Percentiles rank a stretch among this genome's conserved stretches.
Evolutionary conservation across 2,329 filamentous ascomycete genomes (phyloP).

Genomic region (Ophiostoma novo-ulmi): DNA sequence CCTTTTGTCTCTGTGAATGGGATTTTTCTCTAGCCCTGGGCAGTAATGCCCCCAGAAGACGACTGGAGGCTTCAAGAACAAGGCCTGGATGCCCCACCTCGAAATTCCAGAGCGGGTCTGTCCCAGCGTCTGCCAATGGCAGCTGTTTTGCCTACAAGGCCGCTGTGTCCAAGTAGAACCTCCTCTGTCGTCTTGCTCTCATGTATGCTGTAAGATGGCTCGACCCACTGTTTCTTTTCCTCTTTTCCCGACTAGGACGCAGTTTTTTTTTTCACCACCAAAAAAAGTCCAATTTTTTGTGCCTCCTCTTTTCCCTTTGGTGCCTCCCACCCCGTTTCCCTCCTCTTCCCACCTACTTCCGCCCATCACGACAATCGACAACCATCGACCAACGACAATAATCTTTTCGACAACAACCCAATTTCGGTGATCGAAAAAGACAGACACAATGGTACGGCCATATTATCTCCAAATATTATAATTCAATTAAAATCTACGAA

Average conservation of each 20-base stretch:
- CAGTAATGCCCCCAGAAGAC: background rate
- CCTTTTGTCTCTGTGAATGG: conserved; percentile 30
- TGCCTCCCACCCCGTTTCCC: conserved; percentile 15
- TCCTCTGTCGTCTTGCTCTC: background rate
- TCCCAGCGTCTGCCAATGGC: background rate
- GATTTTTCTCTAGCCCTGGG: conserved; percentile 12
- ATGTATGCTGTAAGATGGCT: background rate
- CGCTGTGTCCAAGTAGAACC: background rate
- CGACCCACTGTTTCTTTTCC: background rate
- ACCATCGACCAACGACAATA: conserved; percentile 19
- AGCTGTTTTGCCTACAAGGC: background rate
- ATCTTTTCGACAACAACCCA: conserved; percentile 22
- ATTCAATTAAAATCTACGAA: conserved; percentile 23
- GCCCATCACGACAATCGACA: conserved; percentile 20
- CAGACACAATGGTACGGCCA: conserved; percentile 50
- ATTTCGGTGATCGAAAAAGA: conserved; percentile 44
- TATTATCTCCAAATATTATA: background rate
- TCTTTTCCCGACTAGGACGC: conserved; percentile 13
- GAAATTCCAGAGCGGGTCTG: conserved; percentile 5
- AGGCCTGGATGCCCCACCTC: conserved; percentile 11
- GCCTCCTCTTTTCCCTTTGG: conserved; percentile 14
- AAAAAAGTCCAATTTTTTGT: conserved; percentile 23
- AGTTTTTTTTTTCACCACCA: conserved; percentile 23
- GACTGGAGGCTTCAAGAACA: background rate
- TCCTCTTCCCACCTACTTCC: conserved; percentile 21